Conservation (phyloP, 768 basidiomycete genomes). For the Coprinopsis cinerea region DNA sequence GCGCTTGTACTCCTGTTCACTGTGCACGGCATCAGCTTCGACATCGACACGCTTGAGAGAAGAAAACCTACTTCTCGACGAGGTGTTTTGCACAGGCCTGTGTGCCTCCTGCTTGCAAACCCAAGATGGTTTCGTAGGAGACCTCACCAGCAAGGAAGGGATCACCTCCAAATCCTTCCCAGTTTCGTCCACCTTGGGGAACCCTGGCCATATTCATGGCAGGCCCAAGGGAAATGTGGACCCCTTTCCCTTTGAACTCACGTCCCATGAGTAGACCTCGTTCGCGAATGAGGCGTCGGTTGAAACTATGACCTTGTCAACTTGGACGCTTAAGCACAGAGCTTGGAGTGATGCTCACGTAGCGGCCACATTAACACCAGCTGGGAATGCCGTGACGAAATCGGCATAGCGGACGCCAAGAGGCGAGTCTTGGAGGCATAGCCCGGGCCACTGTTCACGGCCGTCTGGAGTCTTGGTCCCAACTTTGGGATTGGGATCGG, state of each 20-base stretch:
- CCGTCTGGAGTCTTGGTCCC: constrained; percentile 14
- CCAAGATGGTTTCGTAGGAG: constrained; percentile 76
- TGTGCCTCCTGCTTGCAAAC: constrained; percentile 73
- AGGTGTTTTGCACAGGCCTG: constrained; percentile 86
- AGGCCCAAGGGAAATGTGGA: constrained; percentile 70
- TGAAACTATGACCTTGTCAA: constrained; percentile 42
- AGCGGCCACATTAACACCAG: constrained; percentile 77
- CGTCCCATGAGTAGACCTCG: constrained; percentile 76
- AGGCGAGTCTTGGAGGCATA: constrained; percentile 75
- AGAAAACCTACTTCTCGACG: constrained; percentile 68
- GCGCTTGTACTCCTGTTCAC: constrained; percentile 65
- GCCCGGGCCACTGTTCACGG: constrained; percentile 50
- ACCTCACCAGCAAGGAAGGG: constrained; percentile 80
- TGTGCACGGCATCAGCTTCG: too few relatives aligned
- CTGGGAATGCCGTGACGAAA: constrained; percentile 72
- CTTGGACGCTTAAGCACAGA: background rate
- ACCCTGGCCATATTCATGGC: constrained; percentile 88
- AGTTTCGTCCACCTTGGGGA: constrained; percentile 79
- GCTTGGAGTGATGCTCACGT: constrained; percentile 44
- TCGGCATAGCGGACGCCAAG: constrained; percentile 75
- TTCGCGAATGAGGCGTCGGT: constrained; percentile 68
- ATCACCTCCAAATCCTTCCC: constrained; percentile 95
- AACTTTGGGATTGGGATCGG: constrained; percentile 5
- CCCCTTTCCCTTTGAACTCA: constrained; percentile 81
- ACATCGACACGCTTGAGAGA: too few relatives aligned